These are phyloP conservation scores for Jamesozyma hellenica DNA, from an alignment of 805 yeast genomes.

Conservation along the genomic window DNA sequence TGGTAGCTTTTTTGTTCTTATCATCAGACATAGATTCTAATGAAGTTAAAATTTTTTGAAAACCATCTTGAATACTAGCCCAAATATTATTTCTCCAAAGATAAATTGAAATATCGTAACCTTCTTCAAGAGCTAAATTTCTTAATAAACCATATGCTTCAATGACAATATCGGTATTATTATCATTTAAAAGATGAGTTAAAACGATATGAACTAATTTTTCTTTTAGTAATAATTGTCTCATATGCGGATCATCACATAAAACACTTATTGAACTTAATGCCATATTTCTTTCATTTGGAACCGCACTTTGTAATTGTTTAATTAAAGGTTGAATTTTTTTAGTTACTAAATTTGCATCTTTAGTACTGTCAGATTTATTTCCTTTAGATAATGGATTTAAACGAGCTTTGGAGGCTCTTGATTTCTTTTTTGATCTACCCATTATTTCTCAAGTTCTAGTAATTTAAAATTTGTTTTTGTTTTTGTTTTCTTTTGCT, in stretches of 20 bases:
- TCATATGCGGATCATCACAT: constrained; percentile 55
- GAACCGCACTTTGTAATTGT: constrained; percentile 49
- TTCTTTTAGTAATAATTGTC: constrained; percentile 60
- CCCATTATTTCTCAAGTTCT: constrained; percentile 40
- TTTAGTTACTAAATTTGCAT: constrained; percentile 39
- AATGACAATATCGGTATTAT: constrained; percentile 64
- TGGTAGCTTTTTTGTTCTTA: constrained; percentile 4
- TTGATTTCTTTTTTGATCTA: constrained; percentile 59
- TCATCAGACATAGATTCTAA: constrained; percentile 19
- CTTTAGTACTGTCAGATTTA: constrained; percentile 31
- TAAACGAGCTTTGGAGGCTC: constrained; percentile 34
- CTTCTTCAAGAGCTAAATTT: constrained; percentile 76
- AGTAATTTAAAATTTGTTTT: neutral
- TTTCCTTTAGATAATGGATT: constrained; percentile 27
- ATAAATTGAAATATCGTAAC: constrained; percentile 66
- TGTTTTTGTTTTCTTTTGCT: neutral
- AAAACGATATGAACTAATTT: constrained; percentile 54
- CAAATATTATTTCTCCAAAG: constrained; percentile 75
- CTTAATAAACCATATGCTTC: constrained; percentile 75
- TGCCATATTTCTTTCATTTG: constrained; percentile 72
- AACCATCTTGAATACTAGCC: constrained; percentile 43
- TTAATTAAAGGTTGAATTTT: constrained; percentile 60
- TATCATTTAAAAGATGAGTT: constrained; percentile 56
- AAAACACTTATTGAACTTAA: constrained; percentile 61
- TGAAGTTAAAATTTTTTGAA: constrained; percentile 42